These are phyloP conservation scores for Neonectria sp. DNA, from an alignment of 2,329 filamentous ascomycete species.

Conservation along the genomic window DNA sequence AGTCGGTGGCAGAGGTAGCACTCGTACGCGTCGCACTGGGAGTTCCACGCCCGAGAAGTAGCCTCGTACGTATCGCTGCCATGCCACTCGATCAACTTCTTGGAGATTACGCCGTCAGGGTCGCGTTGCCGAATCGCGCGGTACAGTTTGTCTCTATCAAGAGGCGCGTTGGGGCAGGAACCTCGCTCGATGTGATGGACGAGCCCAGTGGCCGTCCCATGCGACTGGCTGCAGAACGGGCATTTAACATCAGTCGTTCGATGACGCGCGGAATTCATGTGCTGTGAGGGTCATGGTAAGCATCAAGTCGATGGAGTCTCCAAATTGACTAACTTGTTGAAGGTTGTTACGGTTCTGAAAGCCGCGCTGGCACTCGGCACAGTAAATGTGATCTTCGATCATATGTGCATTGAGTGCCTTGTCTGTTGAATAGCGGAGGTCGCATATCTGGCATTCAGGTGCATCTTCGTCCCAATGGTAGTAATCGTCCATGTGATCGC, in stretches of 20 bases:
- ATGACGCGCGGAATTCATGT: conserved; percentile 68
- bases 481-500: conserved; percentile 49
- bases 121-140: conserved; percentile 62
- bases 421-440: conserved; percentile 12
- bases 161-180: conserved; percentile 62
- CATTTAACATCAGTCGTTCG: conserved; percentile 55
- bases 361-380: conserved; percentile 49
- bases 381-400: conserved; percentile 50
- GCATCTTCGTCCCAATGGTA: conserved; percentile 45
- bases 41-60: conserved; percentile 60
- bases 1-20: conserved; percentile 62
- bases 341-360: conserved; percentile 50
- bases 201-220: conserved; percentile 67
- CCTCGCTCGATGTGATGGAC: conserved; percentile 70
- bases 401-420: conserved; percentile 47
- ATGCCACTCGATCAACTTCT: conserved; percentile 64
- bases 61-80: conserved; percentile 54
- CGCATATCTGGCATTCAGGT: conserved; percentile 48
- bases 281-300: conserved; percentile 55
- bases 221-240: conserved; percentile 67
- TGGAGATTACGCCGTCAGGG: conserved; percentile 63
- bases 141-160: conserved; percentile 67
- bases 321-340: conserved; percentile 16
- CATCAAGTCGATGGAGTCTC: background rate
- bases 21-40: conserved; percentile 42